phyloP scores from a whole-genome alignment of 2,329 filamentous ascomycete species.

The Massarina eburnea region DNA sequence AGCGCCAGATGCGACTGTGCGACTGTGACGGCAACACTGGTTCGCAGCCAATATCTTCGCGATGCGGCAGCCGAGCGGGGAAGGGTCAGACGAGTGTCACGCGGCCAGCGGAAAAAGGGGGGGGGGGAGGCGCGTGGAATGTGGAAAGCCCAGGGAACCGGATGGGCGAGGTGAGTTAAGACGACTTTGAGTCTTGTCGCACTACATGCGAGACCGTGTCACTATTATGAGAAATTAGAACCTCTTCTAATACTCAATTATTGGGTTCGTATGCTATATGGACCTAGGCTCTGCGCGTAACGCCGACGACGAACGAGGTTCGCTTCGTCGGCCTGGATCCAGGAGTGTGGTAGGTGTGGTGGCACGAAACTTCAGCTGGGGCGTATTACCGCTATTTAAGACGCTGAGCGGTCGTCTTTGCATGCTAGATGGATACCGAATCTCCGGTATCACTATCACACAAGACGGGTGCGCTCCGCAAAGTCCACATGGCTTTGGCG shows the following conservation, averaged over 20 bases:
- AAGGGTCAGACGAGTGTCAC: background rate
- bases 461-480: background rate
- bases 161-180: background rate
- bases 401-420: background rate
- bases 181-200: background rate
- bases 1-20: background rate
- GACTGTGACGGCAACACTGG: background rate
- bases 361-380: conserved; percentile 1
- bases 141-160: background rate
- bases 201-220: background rate
- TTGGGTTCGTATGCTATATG: background rate
- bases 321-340: background rate
- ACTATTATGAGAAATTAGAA: background rate
- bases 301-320: background rate
- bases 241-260: no score
- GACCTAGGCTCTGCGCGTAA: background rate
- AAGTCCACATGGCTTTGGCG: conserved; percentile 1
- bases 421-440: background rate
- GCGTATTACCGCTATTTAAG: background rate
- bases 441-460: background rate
- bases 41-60: background rate
- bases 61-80: background rate
- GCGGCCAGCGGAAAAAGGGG: background rate
- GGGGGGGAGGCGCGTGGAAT: background rate
- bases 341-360: background rate